Evolutionary conservation across 140 eudicot species (phyloP), one percentile per base, ranked within the genome.

Genomic region (Senecio squalidus): DNA sequence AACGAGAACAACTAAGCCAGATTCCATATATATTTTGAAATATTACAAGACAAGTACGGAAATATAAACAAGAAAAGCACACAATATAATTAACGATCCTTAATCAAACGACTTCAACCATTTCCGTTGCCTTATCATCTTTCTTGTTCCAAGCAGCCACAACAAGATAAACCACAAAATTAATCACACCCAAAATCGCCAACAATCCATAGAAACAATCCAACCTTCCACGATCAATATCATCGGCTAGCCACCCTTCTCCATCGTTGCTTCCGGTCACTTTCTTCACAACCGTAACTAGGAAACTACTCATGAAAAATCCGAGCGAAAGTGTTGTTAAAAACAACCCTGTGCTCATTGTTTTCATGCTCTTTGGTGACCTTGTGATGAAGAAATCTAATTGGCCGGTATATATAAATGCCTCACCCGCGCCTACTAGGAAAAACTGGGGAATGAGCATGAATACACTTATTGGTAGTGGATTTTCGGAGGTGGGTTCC

Each of bases 301-400:
- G 68, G 33, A 83, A 78, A 65, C 95, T 89, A 29, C 97, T 89
- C 34, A 89, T 24, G 76, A 89, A 85, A 62, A 89, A 89, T 22
- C 97, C 97, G 1, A 89, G 80, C 0, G 97, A 71, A 17, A 89
- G 77, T 0, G 97, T 89, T 0, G 97, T 86, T 9, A 90, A 61
- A 74, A 90, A 90, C 9, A 90, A 84, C 18, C 97, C 95, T 0
- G 97, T 86, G 85, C 95, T 90, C 95, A 90, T 86, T 0, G 97
- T 83, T 41, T 86, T 90, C 97, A 90, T 90, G 46, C 94, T 82
- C 69, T 90, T 90, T 0, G 97, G 97, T 0, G 97, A 83, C 30
- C 86, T 82, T 4, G 97, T 90, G 51, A 90, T 86, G 88, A 90
- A 90, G 78, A 90, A 90, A 60, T 86, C 97, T 3, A 90, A 75